phyloP scores from a whole-genome alignment of 768 basidiomycete species.

The Auriculariales sp. region DNA sequence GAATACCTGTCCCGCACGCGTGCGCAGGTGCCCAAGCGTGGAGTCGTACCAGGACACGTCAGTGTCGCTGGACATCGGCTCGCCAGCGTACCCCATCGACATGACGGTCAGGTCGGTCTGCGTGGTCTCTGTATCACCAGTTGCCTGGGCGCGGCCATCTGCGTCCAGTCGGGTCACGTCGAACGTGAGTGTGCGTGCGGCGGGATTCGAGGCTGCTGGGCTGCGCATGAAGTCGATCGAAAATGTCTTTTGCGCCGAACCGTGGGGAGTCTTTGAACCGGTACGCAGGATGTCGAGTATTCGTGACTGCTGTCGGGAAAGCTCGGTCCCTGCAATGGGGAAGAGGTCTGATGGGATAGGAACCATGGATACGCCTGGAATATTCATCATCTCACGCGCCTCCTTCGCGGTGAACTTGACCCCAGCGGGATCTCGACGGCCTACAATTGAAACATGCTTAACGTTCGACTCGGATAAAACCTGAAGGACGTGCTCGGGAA shows the following conservation, averaged over 20 bases:
- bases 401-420: constrained; percentile 90
- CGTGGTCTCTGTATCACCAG: constrained; percentile 34
- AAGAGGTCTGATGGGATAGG: constrained; percentile 40
- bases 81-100: constrained; percentile 73
- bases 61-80: constrained; percentile 26
- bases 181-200: constrained; percentile 5
- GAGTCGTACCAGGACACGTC: constrained; percentile 39
- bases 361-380: constrained; percentile 52
- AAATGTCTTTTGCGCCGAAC: constrained; percentile 52
- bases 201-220: constrained; percentile 28
- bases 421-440: constrained; percentile 74
- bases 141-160: constrained; percentile 28
- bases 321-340: constrained; percentile 14
- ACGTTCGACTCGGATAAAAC: constrained; percentile 49
- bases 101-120: constrained; percentile 71
- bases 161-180: constrained; percentile 8
- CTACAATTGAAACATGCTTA: constrained; percentile 69
- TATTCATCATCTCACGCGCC: constrained; percentile 61
- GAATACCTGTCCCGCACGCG: constrained; percentile 33
- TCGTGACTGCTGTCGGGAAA: constrained; percentile 52
- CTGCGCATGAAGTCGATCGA: constrained; percentile 69
- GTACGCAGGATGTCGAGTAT: constrained; percentile 50
- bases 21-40: constrained; percentile 39
- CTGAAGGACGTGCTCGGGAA: constrained; percentile 60
- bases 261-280: constrained; percentile 38